Base-by-base conservation (phyloP, 1,284 basidiomycete genomes). In the Puccinia sorghi region DNA sequence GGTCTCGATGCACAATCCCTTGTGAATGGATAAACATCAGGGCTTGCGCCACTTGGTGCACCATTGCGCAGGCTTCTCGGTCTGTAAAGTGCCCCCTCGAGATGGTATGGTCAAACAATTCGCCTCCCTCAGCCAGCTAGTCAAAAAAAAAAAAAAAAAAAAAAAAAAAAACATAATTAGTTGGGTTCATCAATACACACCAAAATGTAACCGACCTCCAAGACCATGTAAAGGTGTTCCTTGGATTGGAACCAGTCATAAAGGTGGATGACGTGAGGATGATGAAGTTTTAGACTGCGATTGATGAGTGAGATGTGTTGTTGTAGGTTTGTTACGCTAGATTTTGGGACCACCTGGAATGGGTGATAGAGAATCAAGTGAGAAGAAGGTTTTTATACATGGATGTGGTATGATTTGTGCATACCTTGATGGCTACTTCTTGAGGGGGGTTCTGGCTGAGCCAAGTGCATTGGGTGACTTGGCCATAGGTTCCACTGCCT, bases 1-100 rank as follows among this genome's bases (percentile, higher is more conserved):
- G 81, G 70, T 84, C 84, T 56, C 84, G 84, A 80, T 85, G 84
- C 80, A 87, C 86, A 82, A 87, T 86, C 79, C 86, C 85, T 70
- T 84, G 83, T 9, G 84, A 83, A 80, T 87, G 86, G 4, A 87
- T 83, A 79, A 86, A 86, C 1, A n/a, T 41, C 12, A 77, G 15
- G 12, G 64, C 75, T 27, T 63, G 39, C 17, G 59, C 20, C 6
- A 70, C 52, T 39, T 70, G 37, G n/a, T 46, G 50, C 39, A 77
- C 70, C 75, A 77, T 77, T 20, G 20, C 25, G 27, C 52, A 46
- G 13, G 66, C n/a, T 17, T 77, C 37, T 4, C 22, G 52, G n/a
- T 70, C 66, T 12, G 32, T 52, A 27, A 77, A 77, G 41, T 22
- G 64, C 12, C 75, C 75, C 17, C 63, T 50, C 0, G 63, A 25